Evolutionary conservation across 148 eudicot species (phyloP).

Genomic region (Rhododendron mucronatum): DNA sequence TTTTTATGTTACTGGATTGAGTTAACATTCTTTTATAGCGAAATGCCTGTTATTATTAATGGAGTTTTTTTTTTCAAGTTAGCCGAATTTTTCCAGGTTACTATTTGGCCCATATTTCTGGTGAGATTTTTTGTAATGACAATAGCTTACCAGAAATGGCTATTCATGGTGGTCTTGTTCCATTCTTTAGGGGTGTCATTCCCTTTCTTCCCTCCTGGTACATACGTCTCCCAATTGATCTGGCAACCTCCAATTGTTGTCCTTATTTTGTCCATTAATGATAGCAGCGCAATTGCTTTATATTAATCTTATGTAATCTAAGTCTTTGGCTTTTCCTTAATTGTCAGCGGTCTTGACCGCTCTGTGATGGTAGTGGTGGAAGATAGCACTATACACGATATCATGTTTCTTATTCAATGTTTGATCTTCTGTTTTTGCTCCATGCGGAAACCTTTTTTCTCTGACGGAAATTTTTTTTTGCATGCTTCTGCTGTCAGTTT

Average conservation of each 20-base stretch:
- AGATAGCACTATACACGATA: not conserved
- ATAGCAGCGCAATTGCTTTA: not conserved
- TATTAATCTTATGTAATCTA: not conserved
- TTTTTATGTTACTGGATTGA: not conserved
- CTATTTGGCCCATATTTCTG: not conserved
- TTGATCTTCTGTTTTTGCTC: not conserved
- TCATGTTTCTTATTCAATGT: not conserved
- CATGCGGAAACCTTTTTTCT: not conserved
- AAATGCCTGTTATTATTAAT: not conserved
- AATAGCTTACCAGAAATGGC: not conserved
- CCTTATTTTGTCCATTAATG: not conserved
- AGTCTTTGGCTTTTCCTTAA: not conserved
- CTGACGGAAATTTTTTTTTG: not conserved
- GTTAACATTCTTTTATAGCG: not conserved
- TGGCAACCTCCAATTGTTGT: not conserved
- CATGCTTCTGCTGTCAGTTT: not conserved
- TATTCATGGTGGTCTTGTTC: not conserved
- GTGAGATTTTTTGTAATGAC: not conserved
- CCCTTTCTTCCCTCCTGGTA: not conserved
- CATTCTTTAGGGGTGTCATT: not conserved
- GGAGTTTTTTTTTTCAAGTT: not conserved
- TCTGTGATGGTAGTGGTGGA: not conserved
- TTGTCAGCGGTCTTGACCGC: not conserved
- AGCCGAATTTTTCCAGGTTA: not conserved
- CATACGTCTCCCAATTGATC: not conserved